Evolutionary conservation across 352 stramenopile genomes (phyloP).

Genomic region (Elongisporangium anandrum): DNA sequence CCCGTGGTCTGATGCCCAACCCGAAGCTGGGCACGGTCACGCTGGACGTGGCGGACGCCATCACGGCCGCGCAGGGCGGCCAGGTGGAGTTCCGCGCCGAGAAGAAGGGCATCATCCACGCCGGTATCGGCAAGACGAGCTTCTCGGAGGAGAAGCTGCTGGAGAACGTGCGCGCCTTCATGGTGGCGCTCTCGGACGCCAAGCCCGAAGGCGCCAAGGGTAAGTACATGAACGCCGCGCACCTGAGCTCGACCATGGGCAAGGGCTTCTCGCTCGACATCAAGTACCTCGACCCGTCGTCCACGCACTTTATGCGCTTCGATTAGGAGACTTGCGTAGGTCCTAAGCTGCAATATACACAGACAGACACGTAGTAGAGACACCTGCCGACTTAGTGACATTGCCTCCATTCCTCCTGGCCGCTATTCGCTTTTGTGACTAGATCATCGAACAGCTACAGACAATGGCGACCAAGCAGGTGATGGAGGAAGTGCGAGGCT

Average conservation of each 20-base stretch:
- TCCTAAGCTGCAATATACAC: conserved; percentile 9
- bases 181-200: conserved; percentile 87
- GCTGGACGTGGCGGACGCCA: conserved; percentile 82
- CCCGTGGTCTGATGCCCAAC: conserved; percentile 97
- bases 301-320: conserved; percentile 84
- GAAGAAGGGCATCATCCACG: conserved; percentile 90
- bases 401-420: neutral
- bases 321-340: conserved; percentile 27
- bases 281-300: conserved; percentile 82
- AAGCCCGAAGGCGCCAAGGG: conserved; percentile 92
- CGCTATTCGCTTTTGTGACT: neutral
- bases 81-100: conserved; percentile 89
- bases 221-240: conserved; percentile 90
- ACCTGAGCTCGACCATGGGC: conserved; percentile 87
- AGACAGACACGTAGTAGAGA: conserved; percentile 1
- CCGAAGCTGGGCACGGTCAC: conserved; percentile 96
- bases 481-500: conserved; percentile 67
- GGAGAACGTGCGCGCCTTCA: conserved; percentile 91
- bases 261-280: conserved; percentile 70
- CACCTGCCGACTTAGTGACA: conserved; percentile 1
- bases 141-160: conserved; percentile 88
- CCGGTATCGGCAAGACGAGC: conserved; percentile 85
- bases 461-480: conserved; percentile 38
- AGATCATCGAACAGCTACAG: neutral
- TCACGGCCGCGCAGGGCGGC: conserved; percentile 71